A percentile compares a stretch with the other conserved stretches of the same genome.
These are phyloP conservation scores for Aphanoascus verrucosus DNA, from an alignment of 2,329 filamentous ascomycete species.

Conservation along the genomic window DNA sequence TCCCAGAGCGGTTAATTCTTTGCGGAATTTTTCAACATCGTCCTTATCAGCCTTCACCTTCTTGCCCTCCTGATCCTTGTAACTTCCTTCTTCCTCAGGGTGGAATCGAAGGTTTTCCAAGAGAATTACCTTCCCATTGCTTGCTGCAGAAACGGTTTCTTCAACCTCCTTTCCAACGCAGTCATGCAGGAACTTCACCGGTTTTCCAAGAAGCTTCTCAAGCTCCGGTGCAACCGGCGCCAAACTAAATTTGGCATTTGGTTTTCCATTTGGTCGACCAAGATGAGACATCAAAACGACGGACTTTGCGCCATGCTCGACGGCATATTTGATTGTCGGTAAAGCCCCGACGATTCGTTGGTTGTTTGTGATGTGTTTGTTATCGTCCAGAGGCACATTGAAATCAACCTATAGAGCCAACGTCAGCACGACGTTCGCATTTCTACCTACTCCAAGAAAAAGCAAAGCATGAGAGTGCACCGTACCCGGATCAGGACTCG, in stretches of 20 bases:
- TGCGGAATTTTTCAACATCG: conserved; percentile 85
- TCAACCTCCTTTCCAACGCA: conserved; percentile 85
- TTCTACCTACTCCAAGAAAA: background rate
- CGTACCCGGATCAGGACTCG: conserved; percentile 91
- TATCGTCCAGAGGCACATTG: conserved; percentile 90
- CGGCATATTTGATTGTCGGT: conserved; percentile 88
- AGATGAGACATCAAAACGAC: conserved; percentile 98
- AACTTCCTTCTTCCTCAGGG: conserved; percentile 93
- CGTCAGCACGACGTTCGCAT: conserved; percentile 5
- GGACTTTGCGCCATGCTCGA: conserved; percentile 80
- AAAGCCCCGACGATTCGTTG: conserved; percentile 95
- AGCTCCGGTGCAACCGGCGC: conserved; percentile 84
- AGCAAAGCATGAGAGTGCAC: conserved; percentile 17
- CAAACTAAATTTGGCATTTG: conserved; percentile 87
- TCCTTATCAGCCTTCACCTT: conserved; percentile 96
- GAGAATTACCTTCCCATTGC: conserved; percentile 71
- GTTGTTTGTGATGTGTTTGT: conserved; percentile 94
- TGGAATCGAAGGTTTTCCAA: conserved; percentile 99
- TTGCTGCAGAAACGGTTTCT: conserved; percentile 73
- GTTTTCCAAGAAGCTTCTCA: conserved; percentile 76
- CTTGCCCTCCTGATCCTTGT: conserved; percentile 86
- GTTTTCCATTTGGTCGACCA: conserved; percentile 82
- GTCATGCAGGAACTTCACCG: conserved; percentile 80
- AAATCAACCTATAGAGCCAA: conserved; percentile 71
- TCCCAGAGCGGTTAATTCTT: conserved; percentile 84